Conservation (phyloP, 2,329 filamentous ascomycete species). For the Phyllosticta citriasiana region DNA sequence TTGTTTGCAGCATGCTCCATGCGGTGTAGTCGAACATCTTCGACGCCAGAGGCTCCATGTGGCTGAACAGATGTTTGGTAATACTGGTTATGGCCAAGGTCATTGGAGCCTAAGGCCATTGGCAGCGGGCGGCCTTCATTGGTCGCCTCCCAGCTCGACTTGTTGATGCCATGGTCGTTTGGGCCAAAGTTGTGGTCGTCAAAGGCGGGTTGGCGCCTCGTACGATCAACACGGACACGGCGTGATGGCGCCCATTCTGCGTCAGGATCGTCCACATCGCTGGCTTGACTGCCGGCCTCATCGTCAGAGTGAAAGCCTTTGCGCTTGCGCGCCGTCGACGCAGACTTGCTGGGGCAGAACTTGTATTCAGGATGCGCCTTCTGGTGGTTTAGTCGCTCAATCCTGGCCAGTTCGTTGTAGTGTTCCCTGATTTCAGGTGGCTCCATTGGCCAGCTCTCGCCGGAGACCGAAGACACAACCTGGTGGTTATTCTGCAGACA, state of each 20-base stretch:
- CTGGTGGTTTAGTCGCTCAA: conserved; percentile 77
- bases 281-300: conserved; percentile 30
- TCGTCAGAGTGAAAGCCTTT: conserved; percentile 32
- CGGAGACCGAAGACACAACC: conserved; percentile 78
- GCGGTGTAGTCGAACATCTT: conserved; percentile 34
- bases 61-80: conserved; percentile 41
- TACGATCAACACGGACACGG: conserved; percentile 9
- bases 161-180: conserved; percentile 28
- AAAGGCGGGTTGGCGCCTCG: conserved; percentile 12
- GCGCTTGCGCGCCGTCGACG: conserved; percentile 36
- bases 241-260: conserved; percentile 26
- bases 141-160: conserved; percentile 41
- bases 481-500: conserved; percentile 87
- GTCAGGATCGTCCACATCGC: conserved; percentile 31
- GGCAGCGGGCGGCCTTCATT: conserved; percentile 43
- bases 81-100: conserved; percentile 38
- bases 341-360: conserved; percentile 72
- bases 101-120: conserved; percentile 34
- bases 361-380: conserved; percentile 85
- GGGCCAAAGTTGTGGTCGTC: conserved; percentile 21
- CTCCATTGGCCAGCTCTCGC: conserved; percentile 77
- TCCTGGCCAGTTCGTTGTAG: conserved; percentile 68
- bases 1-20: conserved; percentile 17
- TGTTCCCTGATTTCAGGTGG: conserved; percentile 59
- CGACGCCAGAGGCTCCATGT: conserved; percentile 22